Base-by-base conservation (phyloP, 768 basidiomycete species). In the Pleurotus salmoneostramineus region DNA sequence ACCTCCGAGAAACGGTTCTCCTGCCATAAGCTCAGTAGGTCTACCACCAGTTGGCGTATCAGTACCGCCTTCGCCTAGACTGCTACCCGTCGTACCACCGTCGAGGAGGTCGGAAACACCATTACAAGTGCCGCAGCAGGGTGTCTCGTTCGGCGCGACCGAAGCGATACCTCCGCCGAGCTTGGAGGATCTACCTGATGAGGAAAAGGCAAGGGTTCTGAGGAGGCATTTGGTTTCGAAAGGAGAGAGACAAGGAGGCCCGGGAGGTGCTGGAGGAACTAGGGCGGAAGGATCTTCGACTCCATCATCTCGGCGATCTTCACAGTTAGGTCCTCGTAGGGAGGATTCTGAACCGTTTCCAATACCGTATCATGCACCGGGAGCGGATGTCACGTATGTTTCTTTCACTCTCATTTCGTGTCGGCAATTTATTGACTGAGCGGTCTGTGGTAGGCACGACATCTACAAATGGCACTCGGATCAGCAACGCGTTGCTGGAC, bases 391-490 rank as follows among this genome's bases (percentile, higher is more conserved):
- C 60, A 97, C 95, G 93, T 95, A 77, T 77, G 93, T 83, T 45
- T 37, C 34, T 35, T 12, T 37, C 21, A 27, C 21, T 27, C 21
- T 27, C 21, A 27, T 56, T 62, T 40, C 7, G 42, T 46, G 46
- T 50, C 58, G 54, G 56, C 50, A 61, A 56, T 51, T 62, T 66
- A 55, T 58, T 65, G 52, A 40, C 32, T 56, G 46, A 37, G 52
- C 57, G 27, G 60, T 37, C 32, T 46, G 60, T 49, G 58, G n/a
- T 61, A 91, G 89, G 14, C 94, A 96, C 66, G 88, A 88, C 61
- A 89, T 98, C 42, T 98, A 97, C 78, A 98, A 97, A 73, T 98
- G 94, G 90, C 89, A 95, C 61, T 78, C 84, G 12, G 88, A 90
- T 63, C 84, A 86, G 56, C 81, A 79, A 27, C 82, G 86, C 57